Evolutionary conservation across 352 stramenopile species (phyloP), one percentile per base, ranked within the genome.

Genomic region (Phytophthora hibernalis): DNA sequence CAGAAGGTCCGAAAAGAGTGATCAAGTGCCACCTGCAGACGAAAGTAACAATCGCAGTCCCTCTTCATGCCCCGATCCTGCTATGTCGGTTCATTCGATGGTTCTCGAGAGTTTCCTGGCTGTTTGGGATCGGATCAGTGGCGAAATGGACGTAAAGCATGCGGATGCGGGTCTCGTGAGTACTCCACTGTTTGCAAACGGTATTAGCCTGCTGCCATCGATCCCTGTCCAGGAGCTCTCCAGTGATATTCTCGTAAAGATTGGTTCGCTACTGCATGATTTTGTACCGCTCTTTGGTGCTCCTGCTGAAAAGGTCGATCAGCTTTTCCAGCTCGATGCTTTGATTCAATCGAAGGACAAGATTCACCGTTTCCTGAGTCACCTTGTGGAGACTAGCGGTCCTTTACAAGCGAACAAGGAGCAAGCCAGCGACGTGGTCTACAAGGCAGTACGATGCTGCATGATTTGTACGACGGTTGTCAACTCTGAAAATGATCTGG

Each of bases 401-500:
- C 22, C n/a, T 8, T 26, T 66, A 10, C 18, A 33, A 51, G 5
- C 56, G 28, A 10, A 51, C 15, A 26, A 60, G 21, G 42, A 69
- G 50, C 16, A 76, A 77, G 58, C 54, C 0, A 76, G 65, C 21
- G 75, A 89, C 18, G 50, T 88, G 1, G 37, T 87, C 2, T 91
- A 88, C 47, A 85, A 89, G 30, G 49, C 52, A 24, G 74, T 92
- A 13, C 80, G 86, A 22, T 82, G 70, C 37, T 91, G 82, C 18
- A 92, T 86, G 62, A 77, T 90, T 24, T 85, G 77, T 28, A 87
- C 80, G 2, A 88, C 73, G 5, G 66, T 88, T 13, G 38, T 91
- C 16, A 89, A 90, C 33, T 66, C 73, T 31, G 47, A 37, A 11
- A 45, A 30, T 18, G 15, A 33, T 6, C 26, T 53, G 4, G 42